Evolutionary conservation across 371 early-diverging fungal genomes (phyloP), one percentile per base, ranked within the genome.

Genomic region (Batkoa obscura): DNA sequence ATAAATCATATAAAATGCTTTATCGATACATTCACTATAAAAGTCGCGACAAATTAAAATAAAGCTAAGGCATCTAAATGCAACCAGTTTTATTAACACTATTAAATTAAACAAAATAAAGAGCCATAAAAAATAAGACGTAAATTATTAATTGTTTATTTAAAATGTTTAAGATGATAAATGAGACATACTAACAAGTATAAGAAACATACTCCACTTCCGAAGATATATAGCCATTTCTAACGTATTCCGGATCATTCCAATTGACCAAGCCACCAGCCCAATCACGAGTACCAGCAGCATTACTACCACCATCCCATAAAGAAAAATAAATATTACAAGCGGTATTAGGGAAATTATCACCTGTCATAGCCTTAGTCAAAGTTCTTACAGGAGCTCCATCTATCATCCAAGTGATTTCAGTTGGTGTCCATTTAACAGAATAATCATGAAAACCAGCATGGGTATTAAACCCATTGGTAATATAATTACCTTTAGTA

Each of bases 301-400:
- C 62, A 30, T 72, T 73, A 3, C 39, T 30, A 50, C 81, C 80
- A 43, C 80, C 84, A 59, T 83, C 84, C 84, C 84, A 83, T 50
- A 81, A 68, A 23, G 77, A 76, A 67, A 75, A 72, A 55, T 74
- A 71, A 52, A 83, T 68, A 49, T 66, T 67, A n/a, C 75, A 63
- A 43, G 75, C 72, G 1, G 69, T 63, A 23, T 70, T 66, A 0
- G 83, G 83, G 66, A 64, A 79, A 62, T 58, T 66, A n/a, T 59
- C 58, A 41, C 60, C 47, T 8, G 64, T 62, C 31, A 57, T 64
- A 32, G 51, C 58, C 50, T 64, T 60, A 39, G 61, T 67, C 58
- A 73, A 61, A 13, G 64, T 71, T 52, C 79, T 66, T 56, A 73
- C 66, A 9, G 61, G 55, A 35, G 64, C 65, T 39, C 76, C 75